Evolutionary conservation across 2,329 filamentous ascomycete genomes (phyloP), one percentile per base, ranked within the genome.

Genomic region (Exserohilum turcica): DNA sequence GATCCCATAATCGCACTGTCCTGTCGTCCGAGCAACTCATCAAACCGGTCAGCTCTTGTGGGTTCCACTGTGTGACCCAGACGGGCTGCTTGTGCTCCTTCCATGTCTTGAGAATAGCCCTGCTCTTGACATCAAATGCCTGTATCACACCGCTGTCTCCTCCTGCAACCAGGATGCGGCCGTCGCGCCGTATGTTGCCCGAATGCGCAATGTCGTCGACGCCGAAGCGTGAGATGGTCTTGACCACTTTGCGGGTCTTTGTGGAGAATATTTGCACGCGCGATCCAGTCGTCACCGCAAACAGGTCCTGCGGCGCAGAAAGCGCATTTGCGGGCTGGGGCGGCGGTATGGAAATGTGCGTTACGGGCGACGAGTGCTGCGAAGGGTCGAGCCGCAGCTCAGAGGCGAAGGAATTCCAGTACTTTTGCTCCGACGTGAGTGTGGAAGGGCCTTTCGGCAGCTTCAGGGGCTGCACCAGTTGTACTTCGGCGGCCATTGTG

Each of bases 361-460:
- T 96, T 67, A 99, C 86, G 39, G 91, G 89, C 73, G 90, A 92
- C 71, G 91, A 90, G 60, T 94, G 91, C 60, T 92, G 92, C 59
- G 93, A 96, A 39, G 94, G 90, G 63, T 74, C 71, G 57, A 97
- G 87, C 57, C 93, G 86, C 52, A 96, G 86, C 62, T 92, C 90
- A 64, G 92, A 94, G 78, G 91, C 92, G 81, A 99, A 99, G 10
- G 89, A 88, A 72, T 89, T 89, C 95, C 95, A 99, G 82, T 97
- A 97, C 62, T 88, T 85, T 78, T 97, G 92, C 79, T 99, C 94
- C 28, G 92, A 88, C 5, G 93, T 96, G 42, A 93, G 78, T 48
- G 91, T 88, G 35, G 89, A 87, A 52, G 92, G 92, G 44, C 91
- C 90, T 59, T 89, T 84, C 52, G 93, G 87, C 71, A 95, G 84